Percentiles rank a stretch among this genome's conserved stretches.
phyloP scores from a whole-genome alignment of 345 rosid species.

The Brassica juncea region DNA sequence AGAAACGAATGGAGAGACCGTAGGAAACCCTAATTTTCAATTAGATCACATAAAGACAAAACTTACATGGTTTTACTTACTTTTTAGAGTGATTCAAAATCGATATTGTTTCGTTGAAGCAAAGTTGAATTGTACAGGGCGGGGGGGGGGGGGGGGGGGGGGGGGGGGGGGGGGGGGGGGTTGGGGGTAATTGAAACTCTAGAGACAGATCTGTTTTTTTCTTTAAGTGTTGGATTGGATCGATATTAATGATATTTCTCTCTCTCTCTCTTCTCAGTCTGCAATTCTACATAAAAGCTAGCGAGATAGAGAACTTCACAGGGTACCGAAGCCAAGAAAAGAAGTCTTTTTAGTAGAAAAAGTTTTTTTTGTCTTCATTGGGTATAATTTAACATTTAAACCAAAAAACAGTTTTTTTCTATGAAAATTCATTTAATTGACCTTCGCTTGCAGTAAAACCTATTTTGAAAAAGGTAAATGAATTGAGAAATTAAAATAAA shows the following conservation, averaged over 20 bases:
- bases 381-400: too few species aligned
- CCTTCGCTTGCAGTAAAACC: conserved; percentile 21
- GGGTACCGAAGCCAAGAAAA: conserved; percentile 4
- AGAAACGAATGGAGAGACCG: conserved; percentile 14
- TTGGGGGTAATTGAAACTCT: neutral
- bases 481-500: neutral
- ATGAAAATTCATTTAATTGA: conserved; percentile 12
- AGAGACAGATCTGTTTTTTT: neutral
- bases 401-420: neutral
- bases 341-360: conserved; percentile 4
- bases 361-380: neutral
- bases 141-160: too few species aligned
- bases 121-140: neutral
- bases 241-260: conserved; percentile 3
- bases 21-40: conserved; percentile 32
- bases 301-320: conserved; percentile 22
- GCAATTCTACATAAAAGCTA: conserved; percentile 21
- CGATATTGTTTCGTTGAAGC: neutral
- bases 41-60: conserved; percentile 5
- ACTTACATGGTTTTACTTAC: conserved; percentile 19
- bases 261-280: neutral
- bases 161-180: too few species aligned
- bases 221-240: conserved; percentile 17
- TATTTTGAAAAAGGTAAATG: neutral
- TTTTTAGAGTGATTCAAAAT: conserved; percentile 14